Evolutionary conservation across 2,329 filamentous ascomycete genomes (phyloP).

Genomic region (Fusarium poae): DNA sequence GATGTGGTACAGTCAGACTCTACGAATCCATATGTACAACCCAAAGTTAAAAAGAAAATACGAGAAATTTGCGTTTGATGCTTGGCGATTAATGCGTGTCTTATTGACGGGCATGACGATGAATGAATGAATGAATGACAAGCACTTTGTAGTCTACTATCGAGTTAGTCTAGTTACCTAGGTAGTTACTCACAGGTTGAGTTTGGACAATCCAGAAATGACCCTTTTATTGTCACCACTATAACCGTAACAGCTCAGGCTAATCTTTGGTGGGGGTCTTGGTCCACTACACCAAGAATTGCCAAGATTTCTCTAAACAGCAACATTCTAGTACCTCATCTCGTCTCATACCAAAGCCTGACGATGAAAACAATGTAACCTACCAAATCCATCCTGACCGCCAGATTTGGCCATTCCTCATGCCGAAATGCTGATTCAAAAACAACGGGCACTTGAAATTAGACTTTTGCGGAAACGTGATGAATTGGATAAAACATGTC

Average conservation of each 20-base stretch:
- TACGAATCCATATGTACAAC: conserved; percentile 21
- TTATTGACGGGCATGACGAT: conserved; percentile 30
- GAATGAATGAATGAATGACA: conserved; percentile 18
- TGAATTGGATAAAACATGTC: conserved; percentile 18
- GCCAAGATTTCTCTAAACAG: conserved; percentile 17
- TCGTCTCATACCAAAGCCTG: conserved; percentile 16
- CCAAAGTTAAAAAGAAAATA: conserved; percentile 22
- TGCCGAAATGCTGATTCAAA: neutral
- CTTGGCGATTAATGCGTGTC: conserved; percentile 16
- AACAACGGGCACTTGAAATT: neutral
- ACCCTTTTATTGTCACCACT: conserved; percentile 1
- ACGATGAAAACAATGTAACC: neutral
- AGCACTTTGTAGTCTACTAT: no score
- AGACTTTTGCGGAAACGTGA: neutral
- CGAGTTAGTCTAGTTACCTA: no score
- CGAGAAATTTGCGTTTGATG: conserved; percentile 16
- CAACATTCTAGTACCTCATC: conserved; percentile 20
- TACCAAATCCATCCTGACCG: neutral
- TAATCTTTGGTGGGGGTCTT: neutral
- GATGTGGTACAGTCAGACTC: conserved; percentile 2
- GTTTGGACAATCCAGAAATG: neutral
- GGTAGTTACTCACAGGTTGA: no score
- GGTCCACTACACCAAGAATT: conserved; percentile 6
- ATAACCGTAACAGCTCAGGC: neutral
- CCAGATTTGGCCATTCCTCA: conserved; percentile 12